Evolutionary conservation across 768 basidiomycete genomes (phyloP).

Genomic region (Amanita rubescens): DNA sequence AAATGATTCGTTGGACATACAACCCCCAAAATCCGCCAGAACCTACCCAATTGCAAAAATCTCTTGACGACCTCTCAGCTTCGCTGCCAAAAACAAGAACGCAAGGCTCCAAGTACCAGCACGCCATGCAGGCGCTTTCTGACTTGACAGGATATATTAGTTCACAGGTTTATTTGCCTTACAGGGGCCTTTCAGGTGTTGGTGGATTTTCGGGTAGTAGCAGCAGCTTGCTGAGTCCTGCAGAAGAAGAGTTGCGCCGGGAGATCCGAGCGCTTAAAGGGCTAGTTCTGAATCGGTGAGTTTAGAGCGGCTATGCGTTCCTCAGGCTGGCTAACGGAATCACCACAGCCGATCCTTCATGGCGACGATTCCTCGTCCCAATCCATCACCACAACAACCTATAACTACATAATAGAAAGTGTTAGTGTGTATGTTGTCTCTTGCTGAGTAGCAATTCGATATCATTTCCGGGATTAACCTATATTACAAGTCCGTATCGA

Average conservation of each 20-base stretch:
- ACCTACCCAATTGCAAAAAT: constrained; percentile 31
- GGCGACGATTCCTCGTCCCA: constrained; percentile 21
- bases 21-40: constrained; percentile 22
- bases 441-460: no score
- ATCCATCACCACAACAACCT: background rate
- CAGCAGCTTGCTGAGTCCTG: constrained; percentile 22
- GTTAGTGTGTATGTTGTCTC: background rate
- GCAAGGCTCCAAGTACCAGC: constrained; percentile 38
- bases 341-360: constrained; percentile 34
- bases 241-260: constrained; percentile 63
- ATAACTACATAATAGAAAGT: background rate
- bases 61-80: constrained; percentile 27
- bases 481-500: constrained; percentile 6
- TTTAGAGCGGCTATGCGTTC: constrained; percentile 7
- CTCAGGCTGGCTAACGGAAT: background rate
- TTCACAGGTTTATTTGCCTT: constrained; percentile 58
- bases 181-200: constrained; percentile 24
- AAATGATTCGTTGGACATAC: constrained; percentile 31
- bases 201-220: constrained; percentile 19
- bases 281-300: constrained; percentile 66
- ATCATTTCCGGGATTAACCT: background rate
- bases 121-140: constrained; percentile 56
- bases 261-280: constrained; percentile 78
- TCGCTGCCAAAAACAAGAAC: constrained; percentile 29
- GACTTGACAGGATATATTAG: constrained; percentile 78